Conservation (phyloP, 495 filamentous ascomycete genomes). For the Aspergillus nanangensis region DNA sequence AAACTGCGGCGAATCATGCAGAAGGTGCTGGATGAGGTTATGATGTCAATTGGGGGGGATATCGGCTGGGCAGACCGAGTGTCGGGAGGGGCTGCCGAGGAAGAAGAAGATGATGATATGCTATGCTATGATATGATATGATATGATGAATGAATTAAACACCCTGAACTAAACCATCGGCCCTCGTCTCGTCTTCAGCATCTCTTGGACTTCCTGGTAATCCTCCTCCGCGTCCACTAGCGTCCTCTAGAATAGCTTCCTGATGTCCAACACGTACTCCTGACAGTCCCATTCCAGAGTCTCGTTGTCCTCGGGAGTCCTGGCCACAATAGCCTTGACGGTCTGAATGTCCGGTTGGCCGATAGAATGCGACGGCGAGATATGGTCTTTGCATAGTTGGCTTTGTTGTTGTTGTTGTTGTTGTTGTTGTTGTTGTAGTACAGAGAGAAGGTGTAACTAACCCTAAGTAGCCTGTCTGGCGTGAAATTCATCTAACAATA, state of each 20-base stretch:
- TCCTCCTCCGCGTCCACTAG: slow-evolving; percentile 15
- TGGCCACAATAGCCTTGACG: slow-evolving; percentile 8
- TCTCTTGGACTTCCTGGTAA: slow-evolving; percentile 13
- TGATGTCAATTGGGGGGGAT: too few relatives aligned
- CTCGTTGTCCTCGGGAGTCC: slow-evolving; percentile 16
- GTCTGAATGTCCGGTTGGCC: slow-evolving; percentile 8
- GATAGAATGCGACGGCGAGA: slow-evolving; percentile 17
- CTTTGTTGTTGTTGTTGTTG: background rate
- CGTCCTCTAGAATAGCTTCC: slow-evolving; percentile 15
- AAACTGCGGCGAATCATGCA: too few relatives aligned
- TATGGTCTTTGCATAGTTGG: background rate
- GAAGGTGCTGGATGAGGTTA: too few relatives aligned
- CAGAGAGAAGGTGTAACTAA: background rate
- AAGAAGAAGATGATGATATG: too few relatives aligned
- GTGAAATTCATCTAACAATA: too few relatives aligned
- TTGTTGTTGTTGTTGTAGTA: too few relatives aligned
- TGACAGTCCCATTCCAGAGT: slow-evolving; percentile 25
- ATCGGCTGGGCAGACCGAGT: too few relatives aligned
- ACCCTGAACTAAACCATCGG: slow-evolving; percentile 7
- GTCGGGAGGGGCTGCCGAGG: too few relatives aligned
- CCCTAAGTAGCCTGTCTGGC: background rate
- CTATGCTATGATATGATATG: too few relatives aligned
- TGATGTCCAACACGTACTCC: slow-evolving; percentile 23
- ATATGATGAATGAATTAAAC: too few relatives aligned
- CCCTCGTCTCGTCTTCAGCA: slow-evolving; percentile 11